Conservation (phyloP, 192 early-diverging fungal species). For the Geranomyces variabilis region DNA sequence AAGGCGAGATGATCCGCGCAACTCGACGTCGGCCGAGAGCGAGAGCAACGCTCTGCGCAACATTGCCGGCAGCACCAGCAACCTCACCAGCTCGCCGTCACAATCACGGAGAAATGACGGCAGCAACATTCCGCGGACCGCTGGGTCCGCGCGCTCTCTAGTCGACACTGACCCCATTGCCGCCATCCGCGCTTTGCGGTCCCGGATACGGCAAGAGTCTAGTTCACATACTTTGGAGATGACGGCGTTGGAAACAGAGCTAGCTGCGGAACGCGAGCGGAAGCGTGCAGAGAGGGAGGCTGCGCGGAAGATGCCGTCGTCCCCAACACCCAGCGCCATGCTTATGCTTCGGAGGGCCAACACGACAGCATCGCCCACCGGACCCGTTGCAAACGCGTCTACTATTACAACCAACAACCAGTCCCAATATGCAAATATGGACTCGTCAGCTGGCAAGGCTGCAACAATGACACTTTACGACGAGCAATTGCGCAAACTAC, state of each 20-base stretch:
- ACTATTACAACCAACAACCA: neutral
- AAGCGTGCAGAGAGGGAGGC: slow-evolving; percentile 18
- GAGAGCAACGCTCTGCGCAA: neutral
- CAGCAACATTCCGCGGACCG: neutral
- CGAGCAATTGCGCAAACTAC: slow-evolving; percentile 24
- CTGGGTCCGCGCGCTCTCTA: slow-evolving; percentile 18
- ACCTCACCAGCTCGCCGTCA: neutral
- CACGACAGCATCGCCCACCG: neutral
- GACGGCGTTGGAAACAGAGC: slow-evolving; percentile 18
- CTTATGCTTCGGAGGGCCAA: slow-evolving; percentile 10
- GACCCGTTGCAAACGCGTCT: neutral
- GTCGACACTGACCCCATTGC: slow-evolving; percentile 29
- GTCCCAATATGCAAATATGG: neutral
- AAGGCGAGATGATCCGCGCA: too few species aligned
- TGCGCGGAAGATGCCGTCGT: neutral
- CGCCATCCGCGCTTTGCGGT: slow-evolving; percentile 30
- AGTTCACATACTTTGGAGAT: slow-evolving; percentile 19
- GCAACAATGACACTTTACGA: neutral
- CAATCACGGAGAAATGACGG: neutral
- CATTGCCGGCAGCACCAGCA: neutral
- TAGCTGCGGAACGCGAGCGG: slow-evolving; percentile 26
- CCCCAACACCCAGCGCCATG: neutral
- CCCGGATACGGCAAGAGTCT: slow-evolving; percentile 15
- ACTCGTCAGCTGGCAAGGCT: neutral
- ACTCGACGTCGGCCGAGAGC: too few species aligned